A percentile compares a stretch with the other conserved stretches of the same genome.
Conservation (phyloP, 441 rosid species). For the Daphne laureola region DNA sequence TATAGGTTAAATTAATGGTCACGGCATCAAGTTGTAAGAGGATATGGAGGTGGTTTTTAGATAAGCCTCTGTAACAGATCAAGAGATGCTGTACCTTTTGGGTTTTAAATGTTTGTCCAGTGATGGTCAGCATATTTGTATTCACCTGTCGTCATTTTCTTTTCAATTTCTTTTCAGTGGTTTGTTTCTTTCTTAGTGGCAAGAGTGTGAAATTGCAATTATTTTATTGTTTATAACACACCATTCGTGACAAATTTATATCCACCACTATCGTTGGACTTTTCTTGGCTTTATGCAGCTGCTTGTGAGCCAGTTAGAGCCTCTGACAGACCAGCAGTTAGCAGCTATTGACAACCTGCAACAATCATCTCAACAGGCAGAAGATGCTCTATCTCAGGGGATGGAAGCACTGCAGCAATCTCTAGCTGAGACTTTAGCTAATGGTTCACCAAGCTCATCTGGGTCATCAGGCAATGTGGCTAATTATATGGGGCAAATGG, state of each 20-base stretch:
- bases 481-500: slow-evolving; percentile 95
- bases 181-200: too few species aligned
- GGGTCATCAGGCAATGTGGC: slow-evolving; percentile 75
- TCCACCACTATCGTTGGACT: neutral
- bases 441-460: slow-evolving; percentile 46
- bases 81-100: too few species aligned
- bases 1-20: too few species aligned
- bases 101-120: too few species aligned
- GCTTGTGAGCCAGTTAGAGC: slow-evolving; percentile 72
- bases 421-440: slow-evolving; percentile 68
- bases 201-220: too few species aligned
- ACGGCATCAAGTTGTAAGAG: too few species aligned
- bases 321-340: slow-evolving; percentile 72
- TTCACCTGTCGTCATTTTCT: too few species aligned
- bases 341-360: slow-evolving; percentile 54
- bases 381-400: slow-evolving; percentile 86
- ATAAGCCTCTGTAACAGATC: too few species aligned
- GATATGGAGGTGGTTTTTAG: too few species aligned
- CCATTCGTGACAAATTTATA: neutral
- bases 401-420: slow-evolving; percentile 87
- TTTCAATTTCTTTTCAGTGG: too few species aligned
- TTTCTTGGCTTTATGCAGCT: slow-evolving; percentile 34
- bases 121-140: too few species aligned
- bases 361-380: slow-evolving; percentile 83
- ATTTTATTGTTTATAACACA: neutral